Percentiles rank a stretch among this genome's conserved stretches.
phyloP scores from a whole-genome alignment of 2,329 filamentous ascomycete species.

The Colletotrichum sp. region DNA sequence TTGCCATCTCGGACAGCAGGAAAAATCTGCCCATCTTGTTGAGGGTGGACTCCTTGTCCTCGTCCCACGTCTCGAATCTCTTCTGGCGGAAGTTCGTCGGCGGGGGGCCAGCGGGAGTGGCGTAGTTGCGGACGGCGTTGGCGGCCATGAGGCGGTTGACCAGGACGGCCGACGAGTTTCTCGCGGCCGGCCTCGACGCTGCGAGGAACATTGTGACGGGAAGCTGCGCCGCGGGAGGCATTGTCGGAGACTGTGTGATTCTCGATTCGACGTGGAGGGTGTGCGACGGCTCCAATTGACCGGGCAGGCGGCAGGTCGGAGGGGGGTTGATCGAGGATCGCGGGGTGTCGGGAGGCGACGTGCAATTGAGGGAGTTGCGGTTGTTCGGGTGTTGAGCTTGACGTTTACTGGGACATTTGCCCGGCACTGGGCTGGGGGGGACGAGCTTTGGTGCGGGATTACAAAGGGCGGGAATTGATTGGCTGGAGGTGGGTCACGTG shows the following conservation, averaged over 20 bases:
- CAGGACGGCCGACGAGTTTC: conserved; percentile 8
- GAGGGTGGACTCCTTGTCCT: conserved; percentile 76
- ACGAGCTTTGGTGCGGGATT: conserved; percentile 25
- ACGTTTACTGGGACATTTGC: conserved; percentile 16
- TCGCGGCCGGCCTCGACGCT: conserved; percentile 15
- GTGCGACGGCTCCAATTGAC: conserved; percentile 17
- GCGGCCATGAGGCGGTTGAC: conserved; percentile 19
- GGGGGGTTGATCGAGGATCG: neutral
- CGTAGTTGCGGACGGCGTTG: conserved; percentile 43
- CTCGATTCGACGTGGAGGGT: neutral
- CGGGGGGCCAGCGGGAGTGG: conserved; percentile 79
- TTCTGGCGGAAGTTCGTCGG: conserved; percentile 82
- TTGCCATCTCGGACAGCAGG: conserved; percentile 91
- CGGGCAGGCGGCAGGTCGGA: conserved; percentile 10
- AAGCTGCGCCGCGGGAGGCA: conserved; percentile 21
- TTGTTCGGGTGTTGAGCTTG: conserved; percentile 17
- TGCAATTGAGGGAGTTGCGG: neutral
- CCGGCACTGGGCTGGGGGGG: conserved; percentile 4
- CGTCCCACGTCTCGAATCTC: conserved; percentile 77
- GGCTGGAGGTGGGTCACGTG: conserved; percentile 13
- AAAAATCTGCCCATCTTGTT: conserved; percentile 94
- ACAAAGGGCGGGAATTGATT: conserved; percentile 24
- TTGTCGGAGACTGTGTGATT: conserved; percentile 6
- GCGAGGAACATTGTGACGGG: conserved; percentile 21
- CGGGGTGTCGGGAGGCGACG: neutral